Evolutionary conservation across 73 alveolate species (phyloP), one percentile per base, ranked within the genome.

Genomic region (Paramecium caudatum): DNA sequence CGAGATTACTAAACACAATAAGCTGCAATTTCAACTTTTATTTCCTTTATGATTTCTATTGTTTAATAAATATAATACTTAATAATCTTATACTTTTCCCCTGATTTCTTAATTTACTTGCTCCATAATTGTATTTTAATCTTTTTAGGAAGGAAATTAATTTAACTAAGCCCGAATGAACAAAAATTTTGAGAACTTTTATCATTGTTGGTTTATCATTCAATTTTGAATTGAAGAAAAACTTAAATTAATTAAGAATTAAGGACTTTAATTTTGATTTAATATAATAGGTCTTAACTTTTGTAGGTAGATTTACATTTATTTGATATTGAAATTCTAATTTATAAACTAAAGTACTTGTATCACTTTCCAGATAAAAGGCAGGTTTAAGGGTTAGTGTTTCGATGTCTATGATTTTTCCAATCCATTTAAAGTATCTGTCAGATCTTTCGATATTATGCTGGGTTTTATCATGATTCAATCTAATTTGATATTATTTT

Each of bases 351-450:
- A n/a, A n/a, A n/a, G n/a, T 39, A 43, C 69, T 74, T 8, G 37
- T 16, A 45, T 74, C 39, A 9, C 43, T 74, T 30, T 32, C 47
- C 8, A 32, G 37, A 41, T 27, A 17, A 43, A 27, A 74, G 4
- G 46, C 43, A 39, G 88, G 43, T 12, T 41, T 74, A 15, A 41
- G 6, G 3, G 47, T 74, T 8, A 65, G 34, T 65, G 19, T 68
- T 33, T 68, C 61, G 3, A 68, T 17, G 43, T 45, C 21, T 2
- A 74, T 74, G 36, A 45, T 41, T 74, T 74, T 74, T 16, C 88
- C 88, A 41, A 74, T 74, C 88, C 88, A 74, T 74, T 74, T 74
- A 74, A 30, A 74, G 8, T 19, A n/a, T 4, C 17, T 47, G 7
- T 34, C 15, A 63, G 36, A 15, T 74, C 43, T 5, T 17, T 36